phyloP scores from a whole-genome alignment of 2,329 filamentous ascomycete genomes.

The Fusarium equiseti region DNA sequence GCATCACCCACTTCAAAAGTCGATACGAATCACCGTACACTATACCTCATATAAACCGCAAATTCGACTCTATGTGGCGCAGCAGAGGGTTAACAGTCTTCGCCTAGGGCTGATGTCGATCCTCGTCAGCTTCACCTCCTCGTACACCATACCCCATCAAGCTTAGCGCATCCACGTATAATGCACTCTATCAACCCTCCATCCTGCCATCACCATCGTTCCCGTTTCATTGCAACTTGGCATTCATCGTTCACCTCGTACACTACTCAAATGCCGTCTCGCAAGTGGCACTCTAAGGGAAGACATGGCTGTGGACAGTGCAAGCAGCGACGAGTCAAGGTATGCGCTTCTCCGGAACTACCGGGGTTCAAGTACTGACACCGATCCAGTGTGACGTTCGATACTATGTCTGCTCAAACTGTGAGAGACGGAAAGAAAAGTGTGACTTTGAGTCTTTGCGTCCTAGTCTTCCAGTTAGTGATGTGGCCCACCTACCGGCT shows the following conservation, averaged over 20 bases:
- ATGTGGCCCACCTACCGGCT: too few species aligned
- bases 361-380: neutral
- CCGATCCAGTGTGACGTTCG: neutral
- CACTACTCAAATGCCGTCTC: neutral
- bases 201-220: neutral
- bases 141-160: neutral
- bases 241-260: neutral
- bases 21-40: neutral
- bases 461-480: neutral
- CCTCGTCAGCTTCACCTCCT: neutral
- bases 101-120: neutral
- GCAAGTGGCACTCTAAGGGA: neutral
- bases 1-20: neutral
- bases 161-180: neutral
- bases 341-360: rapidly evolving
- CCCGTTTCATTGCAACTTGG: neutral
- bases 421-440: neutral
- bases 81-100: neutral
- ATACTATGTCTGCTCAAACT: neutral
- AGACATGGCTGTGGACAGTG: neutral
- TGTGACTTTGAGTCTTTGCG: neutral
- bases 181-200: neutral
- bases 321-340: neutral
- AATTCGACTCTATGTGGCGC: neutral
- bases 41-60: neutral